Evolutionary conservation across 345 rosid genomes (phyloP).

Genomic region (Turritis glabra): DNA sequence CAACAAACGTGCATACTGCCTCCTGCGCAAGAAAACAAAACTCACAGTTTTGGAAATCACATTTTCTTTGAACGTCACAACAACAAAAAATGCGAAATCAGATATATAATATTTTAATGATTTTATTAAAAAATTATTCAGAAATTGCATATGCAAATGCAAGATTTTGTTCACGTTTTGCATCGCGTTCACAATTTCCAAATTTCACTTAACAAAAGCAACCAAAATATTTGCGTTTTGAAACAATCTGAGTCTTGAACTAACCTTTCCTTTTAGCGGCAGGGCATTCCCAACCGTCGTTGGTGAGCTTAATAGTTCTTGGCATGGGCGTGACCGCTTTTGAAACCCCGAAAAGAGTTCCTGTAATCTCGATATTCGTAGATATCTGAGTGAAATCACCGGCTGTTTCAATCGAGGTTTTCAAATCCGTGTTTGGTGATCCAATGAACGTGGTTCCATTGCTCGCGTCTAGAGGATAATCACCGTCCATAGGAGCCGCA

Average conservation of each 20-base stretch:
- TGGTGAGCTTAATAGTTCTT: slow-evolving; percentile 51
- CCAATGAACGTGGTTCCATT: slow-evolving; percentile 80
- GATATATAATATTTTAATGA: too few relatives aligned
- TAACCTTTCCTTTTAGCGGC: slow-evolving; percentile 50
- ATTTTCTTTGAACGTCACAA: too few relatives aligned
- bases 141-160: background rate
- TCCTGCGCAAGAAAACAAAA: slow-evolving; percentile 43
- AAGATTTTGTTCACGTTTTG: background rate
- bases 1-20: slow-evolving; percentile 71
- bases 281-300: slow-evolving; percentile 77
- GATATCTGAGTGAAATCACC: slow-evolving; percentile 74
- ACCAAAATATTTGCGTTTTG: too few relatives aligned
- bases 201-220: too few relatives aligned
- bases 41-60: background rate
- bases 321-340: slow-evolving; percentile 69
- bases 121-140: background rate
- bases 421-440: slow-evolving; percentile 53
- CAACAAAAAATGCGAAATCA: too few relatives aligned
- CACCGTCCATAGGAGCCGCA: slow-evolving; percentile 54
- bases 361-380: slow-evolving; percentile 54
- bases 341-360: slow-evolving; percentile 74
- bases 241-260: slow-evolving; percentile 12
- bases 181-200: too few relatives aligned
- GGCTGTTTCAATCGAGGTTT: slow-evolving; percentile 80
- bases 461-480: slow-evolving; percentile 61